These are phyloP conservation scores for Colletotrichum liaoningense DNA, from an alignment of 2,329 filamentous ascomycete species.

Conservation along the genomic window DNA sequence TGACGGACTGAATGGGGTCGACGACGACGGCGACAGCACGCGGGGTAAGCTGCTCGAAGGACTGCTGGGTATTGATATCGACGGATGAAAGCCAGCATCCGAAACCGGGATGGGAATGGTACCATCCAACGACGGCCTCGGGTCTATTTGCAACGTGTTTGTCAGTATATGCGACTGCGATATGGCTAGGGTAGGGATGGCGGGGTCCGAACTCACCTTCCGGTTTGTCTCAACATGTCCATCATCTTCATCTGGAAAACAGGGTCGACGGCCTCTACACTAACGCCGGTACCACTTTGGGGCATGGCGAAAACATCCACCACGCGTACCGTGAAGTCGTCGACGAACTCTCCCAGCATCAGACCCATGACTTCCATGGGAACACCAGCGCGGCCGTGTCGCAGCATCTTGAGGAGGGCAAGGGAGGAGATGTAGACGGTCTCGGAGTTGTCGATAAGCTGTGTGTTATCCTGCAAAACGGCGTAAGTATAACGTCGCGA, in stretches of 20 bases:
- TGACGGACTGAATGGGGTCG: conserved; percentile 98
- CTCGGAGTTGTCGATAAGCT: conserved; percentile 98
- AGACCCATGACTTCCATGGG: conserved; percentile 99
- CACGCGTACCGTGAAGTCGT: conserved; percentile 98
- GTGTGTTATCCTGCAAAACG: conserved; percentile 79
- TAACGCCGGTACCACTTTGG: conserved; percentile 97
- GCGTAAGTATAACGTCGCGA: not conserved
- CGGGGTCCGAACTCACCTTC: conserved; percentile 71
- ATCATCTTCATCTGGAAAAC: conserved; percentile 99
- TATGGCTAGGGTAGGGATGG: conserved; percentile 10
- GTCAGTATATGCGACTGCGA: conserved; percentile 14
- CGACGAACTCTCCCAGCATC: conserved; percentile 98
- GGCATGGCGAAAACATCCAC: conserved; percentile 99
- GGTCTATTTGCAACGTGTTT: conserved; percentile 66
- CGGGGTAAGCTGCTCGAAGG: conserved; percentile 98
- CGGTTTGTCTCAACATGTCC: conserved; percentile 99
- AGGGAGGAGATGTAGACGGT: conserved; percentile 99
- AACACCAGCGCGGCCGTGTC: conserved; percentile 95
- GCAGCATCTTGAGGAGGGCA: conserved; percentile 97
- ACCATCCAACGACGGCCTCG: conserved; percentile 98
- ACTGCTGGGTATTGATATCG: conserved; percentile 99
- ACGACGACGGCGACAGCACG: conserved; percentile 98
- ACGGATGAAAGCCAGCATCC: conserved; percentile 99
- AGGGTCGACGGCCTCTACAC: conserved; percentile 96
- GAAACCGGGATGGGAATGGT: conserved; percentile 98